A percentile compares a stretch with the other conserved stretches of the same genome.
phyloP scores from a whole-genome alignment of 108 stramenopile species.

The Nannochloropsis granulata region DNA sequence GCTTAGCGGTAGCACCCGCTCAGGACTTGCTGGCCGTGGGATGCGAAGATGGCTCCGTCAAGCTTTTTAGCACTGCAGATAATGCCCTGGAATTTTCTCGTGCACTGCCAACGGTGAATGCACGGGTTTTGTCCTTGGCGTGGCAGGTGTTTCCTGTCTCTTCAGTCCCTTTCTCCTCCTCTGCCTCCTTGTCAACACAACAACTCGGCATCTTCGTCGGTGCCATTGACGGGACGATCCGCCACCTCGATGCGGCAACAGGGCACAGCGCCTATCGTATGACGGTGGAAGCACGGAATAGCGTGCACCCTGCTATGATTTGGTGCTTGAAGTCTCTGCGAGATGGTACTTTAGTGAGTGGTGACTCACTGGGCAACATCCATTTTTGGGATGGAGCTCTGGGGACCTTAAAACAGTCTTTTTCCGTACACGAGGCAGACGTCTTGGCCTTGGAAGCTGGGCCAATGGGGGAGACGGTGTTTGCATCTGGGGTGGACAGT shows the following conservation, averaged over 20 bases:
- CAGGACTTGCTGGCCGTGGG: conserved; percentile 29
- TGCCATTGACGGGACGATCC: conserved; percentile 77
- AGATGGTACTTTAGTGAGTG: conserved; percentile 60
- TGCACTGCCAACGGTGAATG: conserved; percentile 55
- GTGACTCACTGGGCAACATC: conserved; percentile 70
- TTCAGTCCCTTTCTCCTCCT: not conserved
- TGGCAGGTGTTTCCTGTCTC: conserved; percentile 31
- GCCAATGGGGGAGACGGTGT: conserved; percentile 54
- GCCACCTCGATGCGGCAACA: conserved; percentile 34
- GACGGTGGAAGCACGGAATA: conserved; percentile 38
- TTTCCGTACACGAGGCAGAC: conserved; percentile 70
- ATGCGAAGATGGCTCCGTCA: conserved; percentile 57
- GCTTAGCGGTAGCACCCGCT: conserved; percentile 12
- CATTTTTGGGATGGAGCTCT: conserved; percentile 73
- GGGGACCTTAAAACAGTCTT: conserved; percentile 59
- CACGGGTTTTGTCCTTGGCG: conserved; percentile 58
- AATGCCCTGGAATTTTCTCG: conserved; percentile 45
- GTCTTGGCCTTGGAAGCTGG: conserved; percentile 61
- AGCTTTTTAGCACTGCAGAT: conserved; percentile 47
- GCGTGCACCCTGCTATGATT: conserved; percentile 49
- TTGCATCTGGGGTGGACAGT: conserved; percentile 80
- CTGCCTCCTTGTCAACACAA: conserved; percentile 15
- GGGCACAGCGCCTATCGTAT: conserved; percentile 5
- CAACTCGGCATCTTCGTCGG: conserved; percentile 51
- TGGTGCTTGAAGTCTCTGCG: conserved; percentile 61